These are phyloP conservation scores for Bolboschoenus planiculmis DNA, from an alignment of 176 grass and related monocot species.

Conservation along the genomic window DNA sequence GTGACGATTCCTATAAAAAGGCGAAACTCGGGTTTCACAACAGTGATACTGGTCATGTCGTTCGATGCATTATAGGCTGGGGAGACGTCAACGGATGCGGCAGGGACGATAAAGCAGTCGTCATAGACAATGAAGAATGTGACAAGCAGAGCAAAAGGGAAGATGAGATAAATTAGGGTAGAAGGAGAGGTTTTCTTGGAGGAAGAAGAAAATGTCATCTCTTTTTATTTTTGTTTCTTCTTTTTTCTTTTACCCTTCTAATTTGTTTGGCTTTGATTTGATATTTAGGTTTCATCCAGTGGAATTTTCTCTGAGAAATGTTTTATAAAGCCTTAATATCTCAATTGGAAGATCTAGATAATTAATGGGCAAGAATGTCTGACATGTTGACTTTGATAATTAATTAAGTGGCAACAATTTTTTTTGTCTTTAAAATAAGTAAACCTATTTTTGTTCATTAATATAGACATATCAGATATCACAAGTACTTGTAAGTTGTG, in stretches of 20 bases:
- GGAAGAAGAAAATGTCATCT: constrained; percentile 4
- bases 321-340: background rate
- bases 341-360: background rate
- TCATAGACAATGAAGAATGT: background rate
- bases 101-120: background rate
- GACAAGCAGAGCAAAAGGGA: background rate
- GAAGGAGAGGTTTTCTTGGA: background rate
- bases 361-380: background rate
- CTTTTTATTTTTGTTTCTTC: background rate
- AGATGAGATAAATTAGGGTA: background rate
- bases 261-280: background rate
- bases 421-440: too few relatives aligned
- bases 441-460: too few relatives aligned
- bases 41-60: background rate
- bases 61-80: background rate
- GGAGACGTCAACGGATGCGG: background rate
- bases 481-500: too few relatives aligned
- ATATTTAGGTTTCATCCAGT: background rate
- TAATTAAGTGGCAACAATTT: too few relatives aligned
- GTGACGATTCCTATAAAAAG: constrained; percentile 31
- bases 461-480: too few relatives aligned
- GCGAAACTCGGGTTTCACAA: constrained; percentile 9
- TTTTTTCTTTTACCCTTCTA: background rate
- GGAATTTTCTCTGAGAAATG: background rate
- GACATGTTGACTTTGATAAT: background rate